Conservation (phyloP, 2,329 filamentous ascomycete species). For the Aspergillus melleus region DNA sequence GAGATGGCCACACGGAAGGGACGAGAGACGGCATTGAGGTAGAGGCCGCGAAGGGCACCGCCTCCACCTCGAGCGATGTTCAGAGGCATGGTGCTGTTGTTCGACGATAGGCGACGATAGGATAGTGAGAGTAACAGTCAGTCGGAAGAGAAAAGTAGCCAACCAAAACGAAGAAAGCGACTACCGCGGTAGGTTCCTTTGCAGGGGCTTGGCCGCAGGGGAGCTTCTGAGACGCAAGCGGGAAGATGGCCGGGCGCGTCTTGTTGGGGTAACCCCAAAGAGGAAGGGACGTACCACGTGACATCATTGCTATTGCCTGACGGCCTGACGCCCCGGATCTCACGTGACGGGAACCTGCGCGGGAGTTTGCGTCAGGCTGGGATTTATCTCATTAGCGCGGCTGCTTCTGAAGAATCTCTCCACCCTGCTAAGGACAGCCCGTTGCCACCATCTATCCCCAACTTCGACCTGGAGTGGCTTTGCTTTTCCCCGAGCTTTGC, state of each 20-base stretch:
- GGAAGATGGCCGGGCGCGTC: slow-evolving; percentile 25
- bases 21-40: slow-evolving; percentile 24
- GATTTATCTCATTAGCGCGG: not conserved
- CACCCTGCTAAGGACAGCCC: slow-evolving; percentile 1
- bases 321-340: not conserved
- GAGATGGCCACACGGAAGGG: slow-evolving; percentile 27
- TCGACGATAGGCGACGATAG: slow-evolving; percentile 6
- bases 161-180: not conserved
- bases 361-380: not conserved
- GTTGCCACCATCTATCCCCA: not conserved
- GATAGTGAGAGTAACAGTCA: not conserved
- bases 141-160: not conserved
- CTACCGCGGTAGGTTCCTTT: not conserved
- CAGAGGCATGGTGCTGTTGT: slow-evolving; percentile 30
- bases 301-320: not conserved
- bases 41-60: slow-evolving; percentile 31
- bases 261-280: slow-evolving; percentile 27
- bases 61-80: slow-evolving; percentile 32
- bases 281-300: slow-evolving; percentile 21
- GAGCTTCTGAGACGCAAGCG: slow-evolving; percentile 30
- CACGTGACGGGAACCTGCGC: not conserved
- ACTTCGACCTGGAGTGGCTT: not conserved
- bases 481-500: not conserved
- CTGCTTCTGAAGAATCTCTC: not conserved
- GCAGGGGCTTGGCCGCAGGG: slow-evolving; percentile 13